These are phyloP conservation scores for Monosporascus cannonballus DNA, from an alignment of 2,329 filamentous ascomycete species.

Conservation along the genomic window DNA sequence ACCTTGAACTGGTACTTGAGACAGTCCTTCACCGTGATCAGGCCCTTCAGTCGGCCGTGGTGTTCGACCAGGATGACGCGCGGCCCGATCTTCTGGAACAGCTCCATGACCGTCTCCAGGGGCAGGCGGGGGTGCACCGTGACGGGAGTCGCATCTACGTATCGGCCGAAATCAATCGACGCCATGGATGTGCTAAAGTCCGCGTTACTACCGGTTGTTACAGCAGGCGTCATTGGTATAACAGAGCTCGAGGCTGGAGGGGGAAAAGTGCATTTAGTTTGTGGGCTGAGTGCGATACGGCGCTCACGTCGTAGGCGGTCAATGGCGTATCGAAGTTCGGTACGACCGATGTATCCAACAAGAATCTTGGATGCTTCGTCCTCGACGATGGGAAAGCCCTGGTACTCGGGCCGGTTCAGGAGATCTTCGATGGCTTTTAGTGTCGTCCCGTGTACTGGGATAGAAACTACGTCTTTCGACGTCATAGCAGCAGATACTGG, in stretches of 20 bases:
- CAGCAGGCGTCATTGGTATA: constrained; percentile 35
- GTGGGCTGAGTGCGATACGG: constrained; percentile 48
- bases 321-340: constrained; percentile 85
- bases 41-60: constrained; percentile 71
- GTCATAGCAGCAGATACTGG: constrained; percentile 90
- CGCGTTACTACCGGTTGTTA: constrained; percentile 57
- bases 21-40: constrained; percentile 96
- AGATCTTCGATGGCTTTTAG: constrained; percentile 73
- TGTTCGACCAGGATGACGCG: constrained; percentile 91
- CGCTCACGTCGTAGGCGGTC: constrained; percentile 69
- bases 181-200: constrained; percentile 49
- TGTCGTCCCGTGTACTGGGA: constrained; percentile 69
- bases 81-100: constrained; percentile 97
- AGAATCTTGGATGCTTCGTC: constrained; percentile 64
- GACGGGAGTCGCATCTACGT: constrained; percentile 83
- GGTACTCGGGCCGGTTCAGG: constrained; percentile 72
- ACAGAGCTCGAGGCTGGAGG: constrained; percentile 32
- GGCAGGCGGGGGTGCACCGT: constrained; percentile 86
- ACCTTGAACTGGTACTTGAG: constrained; percentile 96
- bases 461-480: constrained; percentile 58
- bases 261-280: constrained; percentile 69
- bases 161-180: constrained; percentile 74
- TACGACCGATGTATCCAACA: constrained; percentile 87
- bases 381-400: constrained; percentile 90
- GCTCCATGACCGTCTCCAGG: constrained; percentile 94